Base-by-base conservation (phyloP, 257 asterid species). In the Ballota nigra region DNA sequence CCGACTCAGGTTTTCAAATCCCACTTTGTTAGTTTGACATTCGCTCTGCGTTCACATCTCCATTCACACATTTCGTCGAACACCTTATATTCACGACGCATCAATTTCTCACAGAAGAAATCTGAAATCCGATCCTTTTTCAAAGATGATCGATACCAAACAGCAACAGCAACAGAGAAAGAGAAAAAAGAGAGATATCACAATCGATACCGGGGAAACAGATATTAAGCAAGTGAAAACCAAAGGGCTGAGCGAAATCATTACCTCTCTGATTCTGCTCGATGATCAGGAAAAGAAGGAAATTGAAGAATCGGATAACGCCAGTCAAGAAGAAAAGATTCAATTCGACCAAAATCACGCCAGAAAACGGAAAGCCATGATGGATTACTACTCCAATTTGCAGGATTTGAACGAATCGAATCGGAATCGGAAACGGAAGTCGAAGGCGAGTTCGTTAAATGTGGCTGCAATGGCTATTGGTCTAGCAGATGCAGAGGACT, bases 261-360 rank as follows among this genome's bases (percentile, higher is more conserved):
- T 95, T 10, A 85, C 97, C 2, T 88, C 97, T 7, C 69, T 92
- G 81, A 70, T 81, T 49, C 78, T 92, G 61, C 88, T 89, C 58
- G 99, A 95, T 13, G 96, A 92, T 56, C 97, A 87, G 66, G 97
- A 87, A 53, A 88, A 87, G 83, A 11, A 55, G 62, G 97, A 89
- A 28, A 69, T 77, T 2, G 85, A 79, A 0, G 88, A 83, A 5
- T 13, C 80, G 51, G 86, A 80, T 1, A 74, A 60, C 69, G 80
- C 79, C 34, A 62, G 71, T 53, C 72, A 73, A 20, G 98, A 92
- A 33, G 89, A 87, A 12, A 81, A 69, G 75, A 62, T 72, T 12
- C 70, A 86, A 38, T 75, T 81, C 20, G 94, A 92, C 0, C 80
- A 78, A 1, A 88, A 85, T 77, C 91, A 81, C 73, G 58, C 62